Evolutionary conservation across 2,329 filamentous ascomycete species (phyloP).

Genomic region (Chrysoporthe cubensis): DNA sequence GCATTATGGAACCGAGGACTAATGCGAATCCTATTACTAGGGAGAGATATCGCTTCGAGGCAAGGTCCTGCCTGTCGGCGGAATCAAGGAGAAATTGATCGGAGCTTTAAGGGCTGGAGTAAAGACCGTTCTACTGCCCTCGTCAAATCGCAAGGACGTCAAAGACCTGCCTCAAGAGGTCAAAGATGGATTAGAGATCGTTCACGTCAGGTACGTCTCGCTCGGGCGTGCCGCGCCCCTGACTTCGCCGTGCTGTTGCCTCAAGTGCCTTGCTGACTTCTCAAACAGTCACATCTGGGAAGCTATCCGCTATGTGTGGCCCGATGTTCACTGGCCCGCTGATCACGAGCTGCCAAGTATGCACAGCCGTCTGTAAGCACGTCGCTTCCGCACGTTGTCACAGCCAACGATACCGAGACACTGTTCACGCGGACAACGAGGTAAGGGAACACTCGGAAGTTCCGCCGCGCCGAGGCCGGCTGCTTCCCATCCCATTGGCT

Average conservation of each 20-base stretch:
- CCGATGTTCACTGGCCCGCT: slow-evolving; percentile 82
- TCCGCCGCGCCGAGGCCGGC: slow-evolving; percentile 14
- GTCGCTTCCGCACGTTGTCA: slow-evolving; percentile 18
- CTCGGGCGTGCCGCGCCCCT: slow-evolving; percentile 46
- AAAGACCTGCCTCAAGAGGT: slow-evolving; percentile 92
- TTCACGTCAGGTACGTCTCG: slow-evolving; percentile 77
- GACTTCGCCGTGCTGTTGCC: slow-evolving; percentile 28
- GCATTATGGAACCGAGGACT: slow-evolving; percentile 33
- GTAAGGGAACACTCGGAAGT: background rate
- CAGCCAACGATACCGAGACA: slow-evolving; percentile 26
- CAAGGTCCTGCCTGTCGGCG: slow-evolving; percentile 89
- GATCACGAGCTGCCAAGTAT: slow-evolving; percentile 66
- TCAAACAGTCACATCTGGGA: slow-evolving; percentile 83
- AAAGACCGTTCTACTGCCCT: slow-evolving; percentile 87
- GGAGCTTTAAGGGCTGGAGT: slow-evolving; percentile 91
- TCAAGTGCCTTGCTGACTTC: slow-evolving; percentile 32
- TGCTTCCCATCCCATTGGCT: slow-evolving; percentile 16
- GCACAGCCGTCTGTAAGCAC: slow-evolving; percentile 74
- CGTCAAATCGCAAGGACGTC: slow-evolving; percentile 88
- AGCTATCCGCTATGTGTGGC: slow-evolving; percentile 89
- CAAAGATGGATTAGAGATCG: slow-evolving; percentile 81
- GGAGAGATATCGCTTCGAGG: slow-evolving; percentile 80
- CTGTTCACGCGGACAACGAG: slow-evolving; percentile 22
- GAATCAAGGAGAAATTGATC: slow-evolving; percentile 98
- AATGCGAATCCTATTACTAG: slow-evolving; percentile 43